Base-by-base conservation (phyloP, 129 eudicot genomes). In the Cynara cardunculus region DNA sequence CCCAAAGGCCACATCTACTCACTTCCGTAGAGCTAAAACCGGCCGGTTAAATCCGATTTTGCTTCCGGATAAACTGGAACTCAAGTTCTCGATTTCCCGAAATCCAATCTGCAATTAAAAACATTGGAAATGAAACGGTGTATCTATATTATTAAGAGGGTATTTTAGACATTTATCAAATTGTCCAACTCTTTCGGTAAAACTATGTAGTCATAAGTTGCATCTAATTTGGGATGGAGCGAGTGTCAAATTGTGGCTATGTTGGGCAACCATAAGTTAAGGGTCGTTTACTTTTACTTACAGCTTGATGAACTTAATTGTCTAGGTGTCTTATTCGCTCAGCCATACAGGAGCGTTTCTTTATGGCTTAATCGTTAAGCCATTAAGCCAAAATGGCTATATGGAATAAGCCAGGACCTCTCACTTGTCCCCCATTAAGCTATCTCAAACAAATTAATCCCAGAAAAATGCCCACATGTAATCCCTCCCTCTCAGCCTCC, bases 1-100 rank as follows among this genome's bases (percentile, higher is more conserved):
- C 86, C 82, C 69, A 19, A 83, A 71, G 18, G 59, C 46, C 79
- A 77, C 14, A 37, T 7, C 37, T 68, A 41, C 61, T 91, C 91
- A 94, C 88, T 94, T 94, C 94, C 96, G 87, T 81, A 94, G 84
- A 28, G 97, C 97, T 79, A 94, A 79, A 69, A 94, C 86, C 13
- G 96, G 99, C 71, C 97, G 81, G 30, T 90, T 65, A 85, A 94
- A 94, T 79, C 99, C 96, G 3, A 84, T 35, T 83, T 87, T 89
- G 84, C 89, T 86, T 61, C 93, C 91, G 12, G 89, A 82, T 68
- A 90, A 81, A 69, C 90, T 80, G 12, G 91, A 76, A 61, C 87
- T 87, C 59, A 91, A 44, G 77, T 95, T 74, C 71, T 95, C 99
- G 9, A 95, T 90, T 16, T 56, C 81, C 69, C 99, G 84, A 81